Base-by-base conservation (phyloP, 1,139 yeast species). In the Diutina ranongensis region DNA sequence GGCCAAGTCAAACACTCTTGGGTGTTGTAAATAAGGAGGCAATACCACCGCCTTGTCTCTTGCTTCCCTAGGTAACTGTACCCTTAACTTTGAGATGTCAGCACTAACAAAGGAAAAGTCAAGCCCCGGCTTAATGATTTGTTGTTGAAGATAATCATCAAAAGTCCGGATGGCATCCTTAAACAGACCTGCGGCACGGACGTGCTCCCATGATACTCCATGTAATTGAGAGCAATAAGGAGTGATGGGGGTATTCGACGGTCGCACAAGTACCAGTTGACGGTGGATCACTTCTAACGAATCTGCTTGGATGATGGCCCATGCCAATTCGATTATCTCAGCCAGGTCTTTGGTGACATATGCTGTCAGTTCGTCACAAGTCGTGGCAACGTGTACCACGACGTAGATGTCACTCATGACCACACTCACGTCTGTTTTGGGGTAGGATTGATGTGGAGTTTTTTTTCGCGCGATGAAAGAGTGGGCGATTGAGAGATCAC, bases 41-140 rank as follows among this genome's bases (percentile, higher is more conserved):
- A 89, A 68, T 2, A 68, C 74, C 47, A 84, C 78, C 13, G 77
- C 73, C 58, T 83, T 80, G 58, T 86, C 95, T 38, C 86, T 70
- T 9, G 95, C 87, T 58, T 86, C 95, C 45, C 94, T 71, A 4
- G 85, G 81, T 25, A 89, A 62, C 54, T 83, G 86, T 32, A 87
- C 89, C 50, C 89, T 71, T 45, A 89, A 63, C 53, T 80, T 82
- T 76, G 82, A 75, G 9, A 80, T 70, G 55, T 80, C 79, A 52
- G 77, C 68, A 1, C 88, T 72, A 41, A 87, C 82, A 55, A 88
- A 76, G 2, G 80, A 68, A 58, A 86, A 83, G 35, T 78, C 81
- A 20, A 38, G 42, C 45, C 64, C 61, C 5, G 71, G 68, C 40
- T 68, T 63, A 25, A 66, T 56, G 12, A 72, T 56, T 40, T 77